These are phyloP conservation scores for Gloeopeniophorella convolvens DNA, from an alignment of 768 basidiomycete species.

Conservation along the genomic window DNA sequence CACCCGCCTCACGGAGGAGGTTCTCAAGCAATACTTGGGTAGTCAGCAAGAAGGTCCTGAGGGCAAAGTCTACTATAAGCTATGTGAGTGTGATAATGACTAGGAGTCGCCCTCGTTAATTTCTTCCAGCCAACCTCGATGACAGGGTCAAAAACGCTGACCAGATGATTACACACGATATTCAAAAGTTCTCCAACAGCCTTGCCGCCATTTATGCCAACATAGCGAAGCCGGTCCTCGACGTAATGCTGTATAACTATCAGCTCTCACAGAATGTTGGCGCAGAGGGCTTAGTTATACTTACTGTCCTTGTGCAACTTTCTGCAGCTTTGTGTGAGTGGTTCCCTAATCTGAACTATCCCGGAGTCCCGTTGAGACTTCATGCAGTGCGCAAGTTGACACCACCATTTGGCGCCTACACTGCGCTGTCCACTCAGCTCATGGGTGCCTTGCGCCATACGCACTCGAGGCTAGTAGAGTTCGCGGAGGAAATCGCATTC, in stretches of 20 bases:
- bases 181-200: constrained; percentile 85
- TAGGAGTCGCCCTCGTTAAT: background rate
- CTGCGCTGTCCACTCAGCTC: constrained; percentile 81
- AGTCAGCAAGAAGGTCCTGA: constrained; percentile 55
- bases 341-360: background rate
- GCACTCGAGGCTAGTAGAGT: constrained; percentile 86
- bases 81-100: constrained; percentile 45
- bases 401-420: constrained; percentile 87
- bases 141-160: constrained; percentile 96
- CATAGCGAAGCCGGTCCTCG: constrained; percentile 87
- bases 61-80: constrained; percentile 89
- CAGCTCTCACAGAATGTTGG: constrained; percentile 92
- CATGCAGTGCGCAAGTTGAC: constrained; percentile 75
- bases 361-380: background rate
- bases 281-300: constrained; percentile 79
- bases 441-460: constrained; percentile 86
- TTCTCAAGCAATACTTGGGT: constrained; percentile 81
- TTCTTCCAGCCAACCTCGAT: constrained; percentile 71
- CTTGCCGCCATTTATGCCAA: constrained; percentile 93
- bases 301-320: constrained; percentile 79
- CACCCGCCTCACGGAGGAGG: constrained; percentile 76
- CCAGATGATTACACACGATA: constrained; percentile 97
- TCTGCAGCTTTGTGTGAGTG: constrained; percentile 75
- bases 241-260: constrained; percentile 93
- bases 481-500: constrained; percentile 84